phyloP scores from a whole-genome alignment of 345 rosid genomes.

The Litchi chinensis region DNA sequence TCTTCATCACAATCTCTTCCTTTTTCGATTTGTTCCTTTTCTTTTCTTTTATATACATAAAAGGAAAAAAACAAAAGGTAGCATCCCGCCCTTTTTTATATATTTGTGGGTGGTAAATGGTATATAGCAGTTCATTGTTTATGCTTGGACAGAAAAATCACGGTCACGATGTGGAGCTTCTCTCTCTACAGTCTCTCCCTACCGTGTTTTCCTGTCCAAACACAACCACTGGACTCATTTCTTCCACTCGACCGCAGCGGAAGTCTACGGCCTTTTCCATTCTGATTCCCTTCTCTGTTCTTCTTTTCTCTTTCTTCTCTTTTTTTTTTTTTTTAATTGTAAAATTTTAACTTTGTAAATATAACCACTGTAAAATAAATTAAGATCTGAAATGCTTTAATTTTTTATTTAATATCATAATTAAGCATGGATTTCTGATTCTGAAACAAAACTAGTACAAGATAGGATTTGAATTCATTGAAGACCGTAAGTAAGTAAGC shows the following conservation, averaged over 20 bases:
- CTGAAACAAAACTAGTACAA: too few relatives aligned
- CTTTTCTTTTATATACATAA: neutral
- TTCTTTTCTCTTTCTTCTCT: too few relatives aligned
- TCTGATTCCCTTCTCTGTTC: neutral
- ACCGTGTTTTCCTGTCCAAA: constrained; percentile 27
- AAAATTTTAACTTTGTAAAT: too few relatives aligned
- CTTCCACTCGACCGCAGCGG: neutral
- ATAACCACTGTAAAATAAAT: too few relatives aligned
- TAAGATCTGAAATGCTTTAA: too few relatives aligned
- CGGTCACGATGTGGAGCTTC: constrained; percentile 25
- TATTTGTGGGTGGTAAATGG: neutral
- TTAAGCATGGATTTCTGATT: too few relatives aligned
- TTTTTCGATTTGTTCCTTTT: neutral
- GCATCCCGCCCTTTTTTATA: neutral
- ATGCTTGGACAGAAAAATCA: constrained; percentile 40
- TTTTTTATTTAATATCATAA: neutral
- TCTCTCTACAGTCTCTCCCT: neutral
- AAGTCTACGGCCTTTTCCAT: neutral
- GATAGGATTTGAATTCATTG: too few relatives aligned
- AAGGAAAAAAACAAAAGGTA: neutral
- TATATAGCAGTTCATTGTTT: constrained; percentile 12
- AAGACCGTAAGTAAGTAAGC: too few relatives aligned
- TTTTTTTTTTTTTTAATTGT: too few relatives aligned
- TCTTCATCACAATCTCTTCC: neutral
- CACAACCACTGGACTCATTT: constrained; percentile 17